Percentiles rank a stretch among this genome's conserved stretches.
Conservation (phyloP, 73 alveolate genomes). For the Tetrahymena thermophila region DNA sequence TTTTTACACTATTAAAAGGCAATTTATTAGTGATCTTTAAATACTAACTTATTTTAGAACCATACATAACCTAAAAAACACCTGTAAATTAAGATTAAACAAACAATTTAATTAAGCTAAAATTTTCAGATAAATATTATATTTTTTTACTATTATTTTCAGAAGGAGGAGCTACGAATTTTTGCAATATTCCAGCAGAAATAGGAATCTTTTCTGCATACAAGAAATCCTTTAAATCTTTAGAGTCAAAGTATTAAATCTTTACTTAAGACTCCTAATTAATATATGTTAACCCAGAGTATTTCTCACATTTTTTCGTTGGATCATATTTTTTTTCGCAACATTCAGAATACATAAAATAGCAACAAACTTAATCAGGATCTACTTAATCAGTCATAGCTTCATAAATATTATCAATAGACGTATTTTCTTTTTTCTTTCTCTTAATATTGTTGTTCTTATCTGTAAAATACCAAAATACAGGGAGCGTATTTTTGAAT, state of each 20-base stretch:
- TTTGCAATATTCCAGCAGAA: not conserved
- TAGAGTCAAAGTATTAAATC: not conserved
- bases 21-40: not conserved
- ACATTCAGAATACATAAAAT: not conserved
- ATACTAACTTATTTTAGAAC: not conserved
- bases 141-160: not conserved
- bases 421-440: not conserved
- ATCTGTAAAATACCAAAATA: not conserved
- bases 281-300: not conserved
- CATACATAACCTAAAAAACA: not conserved
- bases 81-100: not conserved
- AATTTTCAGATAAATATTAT: not conserved
- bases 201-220: not conserved
- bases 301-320: not conserved
- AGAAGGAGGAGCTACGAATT: not conserved
- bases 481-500: not conserved
- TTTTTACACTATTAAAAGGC: not conserved
- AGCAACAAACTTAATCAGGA: not conserved
- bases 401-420: not conserved
- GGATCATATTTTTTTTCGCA: not conserved
- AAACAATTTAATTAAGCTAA: not conserved
- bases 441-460: not conserved
- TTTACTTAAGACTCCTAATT: not conserved
- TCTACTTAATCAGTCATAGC: not conserved
- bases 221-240: not conserved